These are phyloP conservation scores for Przewalskia tangutica DNA, from an alignment of 257 asterid genomes.

Conservation along the genomic window DNA sequence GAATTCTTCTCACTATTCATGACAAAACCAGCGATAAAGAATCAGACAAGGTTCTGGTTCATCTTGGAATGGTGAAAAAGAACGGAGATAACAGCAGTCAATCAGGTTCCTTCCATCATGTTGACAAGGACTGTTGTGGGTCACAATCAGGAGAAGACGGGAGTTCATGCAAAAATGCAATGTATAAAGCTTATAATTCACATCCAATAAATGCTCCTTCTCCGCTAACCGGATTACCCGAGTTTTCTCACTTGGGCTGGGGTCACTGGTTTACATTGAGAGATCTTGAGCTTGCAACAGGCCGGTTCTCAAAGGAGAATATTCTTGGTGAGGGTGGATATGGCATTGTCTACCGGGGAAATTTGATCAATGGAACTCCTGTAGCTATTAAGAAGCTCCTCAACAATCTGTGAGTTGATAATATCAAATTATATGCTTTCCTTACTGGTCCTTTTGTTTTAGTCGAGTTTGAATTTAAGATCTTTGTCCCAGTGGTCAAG, in stretches of 20 bases:
- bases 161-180: slow-evolving; percentile 49
- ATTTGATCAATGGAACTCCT: slow-evolving; percentile 62
- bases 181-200: slow-evolving; percentile 41
- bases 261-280: slow-evolving; percentile 97
- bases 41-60: slow-evolving; percentile 70
- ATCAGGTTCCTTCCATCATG: slow-evolving; percentile 53
- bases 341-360: slow-evolving; percentile 82
- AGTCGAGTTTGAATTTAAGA: neutral
- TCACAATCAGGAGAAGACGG: slow-evolving; percentile 87
- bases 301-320: slow-evolving; percentile 75
- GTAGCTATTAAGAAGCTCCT: slow-evolving; percentile 95
- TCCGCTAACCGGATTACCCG: slow-evolving; percentile 84
- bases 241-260: slow-evolving; percentile 94
- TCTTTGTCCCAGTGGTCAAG: slow-evolving; percentile 66
- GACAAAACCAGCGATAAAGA: slow-evolving; percentile 66
- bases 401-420: slow-evolving; percentile 71
- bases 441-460: neutral
- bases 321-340: slow-evolving; percentile 96
- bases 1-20: slow-evolving; percentile 71
- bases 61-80: slow-evolving; percentile 57
- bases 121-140: slow-evolving; percentile 58
- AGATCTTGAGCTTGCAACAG: slow-evolving; percentile 80
- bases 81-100: slow-evolving; percentile 51
- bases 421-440: neutral
- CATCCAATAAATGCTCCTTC: slow-evolving; percentile 74